phyloP scores from a whole-genome alignment of 1,284 basidiomycete genomes.

The Papiliotrema nemorosa region DNA sequence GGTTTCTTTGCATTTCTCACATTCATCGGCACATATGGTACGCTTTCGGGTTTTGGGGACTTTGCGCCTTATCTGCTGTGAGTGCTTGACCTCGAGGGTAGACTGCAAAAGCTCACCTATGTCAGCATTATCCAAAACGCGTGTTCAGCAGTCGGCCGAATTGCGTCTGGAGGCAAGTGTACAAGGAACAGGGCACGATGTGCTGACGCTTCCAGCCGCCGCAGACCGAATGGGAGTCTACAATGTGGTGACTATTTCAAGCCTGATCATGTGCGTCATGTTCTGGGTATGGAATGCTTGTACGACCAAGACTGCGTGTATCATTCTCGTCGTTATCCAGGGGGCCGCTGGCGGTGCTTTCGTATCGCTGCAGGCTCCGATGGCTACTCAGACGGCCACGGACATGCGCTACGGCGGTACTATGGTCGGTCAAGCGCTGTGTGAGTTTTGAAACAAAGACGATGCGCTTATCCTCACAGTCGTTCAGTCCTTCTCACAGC shows the following conservation, averaged over 20 bases:
- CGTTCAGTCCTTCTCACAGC: constrained; percentile 30
- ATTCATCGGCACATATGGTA: constrained; percentile 39
- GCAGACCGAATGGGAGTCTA: constrained; percentile 30
- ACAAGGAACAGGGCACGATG: no score
- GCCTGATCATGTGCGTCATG: constrained; percentile 22
- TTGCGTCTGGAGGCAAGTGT: constrained; percentile 31
- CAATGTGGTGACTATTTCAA: constrained; percentile 31
- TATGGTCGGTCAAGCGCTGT: constrained; percentile 36
- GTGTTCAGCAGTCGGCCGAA: constrained; percentile 28
- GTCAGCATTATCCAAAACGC: constrained; percentile 40
- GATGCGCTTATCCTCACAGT: constrained; percentile 13
- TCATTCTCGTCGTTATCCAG: constrained; percentile 31
- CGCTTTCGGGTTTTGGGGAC: constrained; percentile 22
- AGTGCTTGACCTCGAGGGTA: no score
- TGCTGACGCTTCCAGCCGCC: no score
- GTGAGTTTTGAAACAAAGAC: constrained; percentile 17
- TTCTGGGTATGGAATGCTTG: constrained; percentile 34
- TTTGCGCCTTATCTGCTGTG: constrained; percentile 40
- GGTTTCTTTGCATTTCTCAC: constrained; percentile 33
- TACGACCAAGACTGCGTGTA: constrained; percentile 20
- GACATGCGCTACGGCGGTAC: constrained; percentile 38
- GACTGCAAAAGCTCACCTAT: no score
- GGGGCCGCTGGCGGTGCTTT: constrained; percentile 34
- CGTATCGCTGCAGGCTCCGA: constrained; percentile 37
- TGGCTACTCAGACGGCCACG: constrained; percentile 22